Conservation (phyloP, 192 early-diverging fungal genomes). For the Entomortierella chlamydospora region DNA sequence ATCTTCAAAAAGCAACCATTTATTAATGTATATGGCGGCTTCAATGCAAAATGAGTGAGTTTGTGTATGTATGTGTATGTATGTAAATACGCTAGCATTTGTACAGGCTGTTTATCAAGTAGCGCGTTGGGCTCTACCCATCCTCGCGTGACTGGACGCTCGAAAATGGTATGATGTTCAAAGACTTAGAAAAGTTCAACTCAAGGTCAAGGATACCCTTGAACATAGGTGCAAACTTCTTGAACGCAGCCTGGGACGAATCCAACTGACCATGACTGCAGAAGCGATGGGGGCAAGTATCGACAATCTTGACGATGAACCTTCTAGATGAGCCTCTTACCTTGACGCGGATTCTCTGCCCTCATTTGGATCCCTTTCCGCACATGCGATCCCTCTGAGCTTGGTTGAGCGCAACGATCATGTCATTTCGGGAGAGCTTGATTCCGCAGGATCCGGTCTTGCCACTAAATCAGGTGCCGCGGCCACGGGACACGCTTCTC, state of each 20-base stretch:
- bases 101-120: not conserved
- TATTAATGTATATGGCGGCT: too few species aligned
- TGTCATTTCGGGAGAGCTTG: constrained; percentile 37
- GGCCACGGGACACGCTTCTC: constrained; percentile 35
- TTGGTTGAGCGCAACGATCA: constrained; percentile 47
- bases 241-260: constrained; percentile 40
- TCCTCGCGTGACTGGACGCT: not conserved
- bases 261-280: constrained; percentile 40
- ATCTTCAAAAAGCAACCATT: too few species aligned
- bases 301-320: constrained; percentile 30
- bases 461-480: constrained; percentile 53
- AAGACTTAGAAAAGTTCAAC: constrained; percentile 39
- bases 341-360: constrained; percentile 32
- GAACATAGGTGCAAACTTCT: constrained; percentile 26
- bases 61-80: not conserved
- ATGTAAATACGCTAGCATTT: not conserved
- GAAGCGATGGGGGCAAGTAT: constrained; percentile 43
- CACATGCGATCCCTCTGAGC: constrained; percentile 42
- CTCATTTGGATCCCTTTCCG: constrained; percentile 44
- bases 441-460: constrained; percentile 37
- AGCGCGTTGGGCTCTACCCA: not conserved
- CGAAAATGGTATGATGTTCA: not conserved
- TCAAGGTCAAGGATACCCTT: constrained; percentile 44
- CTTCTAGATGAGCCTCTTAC: constrained; percentile 25
- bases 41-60: too few species aligned